Conservation (phyloP, 1,284 basidiomycete species). For the Pterula multifida region DNA sequence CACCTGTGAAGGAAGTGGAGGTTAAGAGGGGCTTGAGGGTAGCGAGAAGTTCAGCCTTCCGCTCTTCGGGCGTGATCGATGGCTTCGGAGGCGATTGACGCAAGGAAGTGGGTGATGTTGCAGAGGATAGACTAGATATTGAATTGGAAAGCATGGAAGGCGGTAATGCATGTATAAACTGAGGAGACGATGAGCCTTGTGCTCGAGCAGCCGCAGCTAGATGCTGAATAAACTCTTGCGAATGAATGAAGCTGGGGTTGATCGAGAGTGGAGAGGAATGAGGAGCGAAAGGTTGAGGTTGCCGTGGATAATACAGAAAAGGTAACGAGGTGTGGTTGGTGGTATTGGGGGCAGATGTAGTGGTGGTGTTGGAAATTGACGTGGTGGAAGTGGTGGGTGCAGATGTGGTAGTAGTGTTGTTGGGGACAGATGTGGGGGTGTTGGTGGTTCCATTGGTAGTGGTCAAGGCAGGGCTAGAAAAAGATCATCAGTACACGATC, state of each 20-base stretch:
- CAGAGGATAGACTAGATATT: not conserved
- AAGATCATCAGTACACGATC: slow-evolving; percentile 5
- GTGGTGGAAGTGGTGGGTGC: slow-evolving; percentile 37
- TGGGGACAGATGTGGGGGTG: too few relatives aligned
- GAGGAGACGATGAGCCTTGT: not conserved
- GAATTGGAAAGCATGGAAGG: not conserved
- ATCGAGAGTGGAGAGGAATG: not conserved
- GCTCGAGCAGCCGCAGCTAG: not conserved
- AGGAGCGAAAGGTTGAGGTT: not conserved
- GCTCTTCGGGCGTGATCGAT: not conserved
- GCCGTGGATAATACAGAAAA: not conserved
- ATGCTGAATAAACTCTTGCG: not conserved
- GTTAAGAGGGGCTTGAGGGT: slow-evolving; percentile 30
- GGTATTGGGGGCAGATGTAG: not conserved
- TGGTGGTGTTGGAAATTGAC: not conserved
- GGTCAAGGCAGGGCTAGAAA: slow-evolving; percentile 36
- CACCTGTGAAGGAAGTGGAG: slow-evolving; percentile 51
- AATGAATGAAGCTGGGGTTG: not conserved
- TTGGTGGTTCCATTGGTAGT: slow-evolving; percentile 37
- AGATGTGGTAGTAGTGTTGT: not conserved
- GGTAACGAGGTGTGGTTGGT: not conserved
- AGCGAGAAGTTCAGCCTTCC: not conserved
- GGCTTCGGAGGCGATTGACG: not conserved
- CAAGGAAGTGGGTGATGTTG: not conserved
- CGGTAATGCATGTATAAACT: not conserved